Base-by-base conservation (phyloP, 768 basidiomycete genomes). In the Trametes meyenii region DNA sequence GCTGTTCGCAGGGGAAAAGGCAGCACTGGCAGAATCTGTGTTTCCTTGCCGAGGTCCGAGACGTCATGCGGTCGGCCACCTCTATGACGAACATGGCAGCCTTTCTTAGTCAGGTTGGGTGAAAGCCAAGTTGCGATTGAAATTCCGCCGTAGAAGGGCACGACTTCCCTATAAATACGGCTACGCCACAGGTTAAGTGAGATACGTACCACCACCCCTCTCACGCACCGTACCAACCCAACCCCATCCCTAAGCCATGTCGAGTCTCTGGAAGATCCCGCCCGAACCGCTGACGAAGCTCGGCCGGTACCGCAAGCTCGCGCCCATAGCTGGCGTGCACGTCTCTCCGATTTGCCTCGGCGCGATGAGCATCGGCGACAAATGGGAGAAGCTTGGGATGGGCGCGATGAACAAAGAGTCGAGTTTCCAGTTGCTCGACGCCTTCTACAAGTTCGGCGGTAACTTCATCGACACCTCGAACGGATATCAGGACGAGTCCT, bases 401-500 rank as follows among this genome's bases (percentile, higher is more conserved):
- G 82, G 83, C n/a, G 57, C 67, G 2, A 80, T 81, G 76, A 62
- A 71, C 66, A 82, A 81, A 70, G 73, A 77, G 24, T 55, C 68
- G 11, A 73, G 76, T 1, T 80, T 81, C 68, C 70, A 77, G 67
- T 71, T 84, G 8, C 74, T 84, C 19, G 81, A 84, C 43, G 76
- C 78, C 10, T 81, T 66, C 67, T 75, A 73, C 50, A 74, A 78
- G 12, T 74, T 73, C 0, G 83, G 83, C 14, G 83, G 83, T 1
- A 81, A 82, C 71, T 77, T 77, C 58, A 78, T 83, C 66, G 79
- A 81, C 33, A 81, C 81, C 2, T 76, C 81, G 13, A 82, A 79
- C 55, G 71, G 67, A 64, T 83, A 83, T 56, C 83, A 87, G 63
- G 78, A 84, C 58, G 85, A 81, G 61, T 67, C 77, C n/a, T 84